Conservation (phyloP, 257 asterid genomes). For the Solanum commersonii region DNA sequence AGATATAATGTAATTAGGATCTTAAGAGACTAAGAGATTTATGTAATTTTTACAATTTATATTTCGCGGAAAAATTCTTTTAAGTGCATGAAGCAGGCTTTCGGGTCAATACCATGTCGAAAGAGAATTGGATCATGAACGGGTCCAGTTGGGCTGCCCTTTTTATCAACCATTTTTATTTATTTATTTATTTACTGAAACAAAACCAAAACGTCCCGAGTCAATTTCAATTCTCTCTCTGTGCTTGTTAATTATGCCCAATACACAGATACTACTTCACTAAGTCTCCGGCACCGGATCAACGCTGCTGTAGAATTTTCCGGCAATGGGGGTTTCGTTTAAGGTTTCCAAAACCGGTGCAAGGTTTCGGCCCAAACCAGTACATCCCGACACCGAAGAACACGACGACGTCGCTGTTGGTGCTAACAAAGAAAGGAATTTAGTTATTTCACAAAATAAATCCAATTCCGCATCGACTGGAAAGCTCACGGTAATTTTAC, state of each 20-base stretch:
- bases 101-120: background rate
- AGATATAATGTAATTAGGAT: too few species aligned
- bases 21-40: too few species aligned
- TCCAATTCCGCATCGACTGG: constrained; percentile 17
- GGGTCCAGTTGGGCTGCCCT: background rate
- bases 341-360: constrained; percentile 68
- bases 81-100: background rate
- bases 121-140: background rate
- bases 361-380: constrained; percentile 43
- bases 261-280: background rate
- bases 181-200: background rate
- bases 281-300: background rate
- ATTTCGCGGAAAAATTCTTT: background rate
- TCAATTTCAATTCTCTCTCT: background rate
- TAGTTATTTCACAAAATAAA: background rate
- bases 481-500: constrained; percentile 21
- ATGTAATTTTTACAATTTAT: too few species aligned
- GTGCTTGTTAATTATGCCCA: background rate
- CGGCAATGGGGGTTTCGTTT: constrained; percentile 82
- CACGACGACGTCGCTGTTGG: constrained; percentile 14
- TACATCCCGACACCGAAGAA: constrained; percentile 10
- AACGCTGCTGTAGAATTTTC: background rate
- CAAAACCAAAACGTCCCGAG: background rate
- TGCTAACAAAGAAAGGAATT: constrained; percentile 14
- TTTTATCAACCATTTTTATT: background rate